These are phyloP conservation scores for Ustilaginoidea virens DNA, from an alignment of 2,329 filamentous ascomycete species.

Conservation along the genomic window DNA sequence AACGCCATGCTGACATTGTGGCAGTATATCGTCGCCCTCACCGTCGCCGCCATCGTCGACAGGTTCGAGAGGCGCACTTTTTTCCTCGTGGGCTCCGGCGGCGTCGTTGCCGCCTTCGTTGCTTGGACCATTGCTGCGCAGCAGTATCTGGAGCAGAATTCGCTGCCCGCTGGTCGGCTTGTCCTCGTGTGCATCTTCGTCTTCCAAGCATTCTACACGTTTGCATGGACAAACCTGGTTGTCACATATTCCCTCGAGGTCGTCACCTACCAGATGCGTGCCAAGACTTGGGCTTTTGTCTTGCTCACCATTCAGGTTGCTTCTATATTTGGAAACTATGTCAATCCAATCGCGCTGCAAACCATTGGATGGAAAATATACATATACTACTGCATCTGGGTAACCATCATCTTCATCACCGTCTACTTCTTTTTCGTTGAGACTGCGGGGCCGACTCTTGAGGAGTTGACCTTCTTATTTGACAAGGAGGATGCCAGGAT, in stretches of 20 bases:
- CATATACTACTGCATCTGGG: slow-evolving; percentile 25
- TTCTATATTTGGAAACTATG: slow-evolving; percentile 22
- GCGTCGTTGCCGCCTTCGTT: slow-evolving; percentile 22
- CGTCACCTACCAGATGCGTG: slow-evolving; percentile 24
- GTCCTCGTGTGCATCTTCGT: slow-evolving; percentile 27
- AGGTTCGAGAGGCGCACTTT: slow-evolving; percentile 21
- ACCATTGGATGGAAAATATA: slow-evolving; percentile 25
- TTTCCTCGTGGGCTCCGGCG: slow-evolving; percentile 22
- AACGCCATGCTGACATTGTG: slow-evolving; percentile 26
- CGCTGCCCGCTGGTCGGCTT: slow-evolving; percentile 15
- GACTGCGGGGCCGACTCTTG: slow-evolving; percentile 20
- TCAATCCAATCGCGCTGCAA: slow-evolving; percentile 22
- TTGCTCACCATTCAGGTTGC: slow-evolving; percentile 23
- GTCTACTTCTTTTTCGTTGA: slow-evolving; percentile 26
- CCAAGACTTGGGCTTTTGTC: slow-evolving; percentile 25
- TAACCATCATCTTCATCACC: slow-evolving; percentile 19
- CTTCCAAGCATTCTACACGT: slow-evolving; percentile 25
- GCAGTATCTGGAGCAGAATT: slow-evolving; percentile 18
- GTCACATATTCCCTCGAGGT: slow-evolving; percentile 28
- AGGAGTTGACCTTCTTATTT: slow-evolving; percentile 18
- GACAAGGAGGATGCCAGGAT: slow-evolving; percentile 13
- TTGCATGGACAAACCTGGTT: slow-evolving; percentile 27
- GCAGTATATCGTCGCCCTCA: slow-evolving; percentile 25
- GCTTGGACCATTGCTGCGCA: slow-evolving; percentile 24
- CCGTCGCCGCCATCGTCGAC: slow-evolving; percentile 20